phyloP scores from a whole-genome alignment of 2,329 filamentous ascomycete species.

The Colletotrichum siamense region DNA sequence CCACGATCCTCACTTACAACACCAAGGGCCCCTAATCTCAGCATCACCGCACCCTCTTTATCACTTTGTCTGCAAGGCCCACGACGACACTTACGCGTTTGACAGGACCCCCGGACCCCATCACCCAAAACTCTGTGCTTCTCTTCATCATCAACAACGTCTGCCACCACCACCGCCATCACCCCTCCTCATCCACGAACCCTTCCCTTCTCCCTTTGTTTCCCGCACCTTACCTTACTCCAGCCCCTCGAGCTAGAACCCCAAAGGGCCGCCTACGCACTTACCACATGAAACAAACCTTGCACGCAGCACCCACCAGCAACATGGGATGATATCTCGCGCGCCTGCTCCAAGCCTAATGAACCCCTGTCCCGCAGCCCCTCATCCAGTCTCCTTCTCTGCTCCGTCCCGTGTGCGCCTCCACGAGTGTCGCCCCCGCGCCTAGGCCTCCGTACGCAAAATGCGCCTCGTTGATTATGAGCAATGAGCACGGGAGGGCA shows the following conservation, averaged over 20 bases:
- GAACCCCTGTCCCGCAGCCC: not conserved
- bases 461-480: not conserved
- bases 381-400: not conserved
- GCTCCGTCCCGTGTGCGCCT: not conserved
- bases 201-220: not conserved
- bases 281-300: not conserved
- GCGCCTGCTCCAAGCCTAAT: not conserved
- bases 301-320: not conserved
- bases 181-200: not conserved
- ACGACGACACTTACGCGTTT: constrained; percentile 12
- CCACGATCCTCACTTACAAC: not conserved
- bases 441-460: not conserved
- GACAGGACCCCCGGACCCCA: not conserved
- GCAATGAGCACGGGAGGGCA: not conserved
- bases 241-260: not conserved
- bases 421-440: not conserved
- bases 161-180: not conserved
- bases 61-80: not conserved
- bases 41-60: not conserved
- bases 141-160: not conserved
- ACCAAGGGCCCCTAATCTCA: not conserved
- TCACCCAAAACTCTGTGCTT: not conserved
- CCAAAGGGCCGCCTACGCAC: not conserved
- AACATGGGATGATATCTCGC: not conserved
- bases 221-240: not conserved